Conservation (phyloP, 352 stramenopile species). For the Plasmopara halstedii region DNA sequence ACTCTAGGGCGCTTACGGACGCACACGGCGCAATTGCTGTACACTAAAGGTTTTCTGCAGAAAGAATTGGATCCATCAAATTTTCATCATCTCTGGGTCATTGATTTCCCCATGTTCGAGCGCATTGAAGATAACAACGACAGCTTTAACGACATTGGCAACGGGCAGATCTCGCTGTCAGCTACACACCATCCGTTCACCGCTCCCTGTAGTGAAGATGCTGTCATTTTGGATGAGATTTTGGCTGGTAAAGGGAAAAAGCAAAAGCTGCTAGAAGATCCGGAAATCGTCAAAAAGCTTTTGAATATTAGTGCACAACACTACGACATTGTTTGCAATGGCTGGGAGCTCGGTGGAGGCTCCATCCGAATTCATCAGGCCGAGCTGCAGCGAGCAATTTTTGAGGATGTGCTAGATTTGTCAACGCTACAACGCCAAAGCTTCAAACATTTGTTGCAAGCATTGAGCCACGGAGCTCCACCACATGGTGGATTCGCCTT, state of each 20-base stretch:
- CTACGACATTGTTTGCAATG: slow-evolving; percentile 87
- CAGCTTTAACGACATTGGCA: slow-evolving; percentile 18
- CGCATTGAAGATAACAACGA: slow-evolving; percentile 45
- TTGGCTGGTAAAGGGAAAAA: slow-evolving; percentile 16
- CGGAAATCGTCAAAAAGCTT: slow-evolving; percentile 42
- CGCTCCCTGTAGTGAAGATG: slow-evolving; percentile 43
- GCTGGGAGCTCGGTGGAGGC: slow-evolving; percentile 79
- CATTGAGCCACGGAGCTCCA: slow-evolving; percentile 66
- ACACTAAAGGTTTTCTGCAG: slow-evolving; percentile 51
- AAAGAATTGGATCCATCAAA: slow-evolving; percentile 55
- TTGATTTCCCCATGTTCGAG: slow-evolving; percentile 87
- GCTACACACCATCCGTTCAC: slow-evolving; percentile 87
- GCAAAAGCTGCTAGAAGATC: slow-evolving; percentile 42
- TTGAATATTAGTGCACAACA: slow-evolving; percentile 64
- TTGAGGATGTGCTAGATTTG: slow-evolving; percentile 71
- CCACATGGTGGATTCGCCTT: slow-evolving; percentile 82
- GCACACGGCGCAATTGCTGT: slow-evolving; percentile 49
- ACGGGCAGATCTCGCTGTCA: slow-evolving; percentile 47
- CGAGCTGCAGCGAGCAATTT: slow-evolving; percentile 64
- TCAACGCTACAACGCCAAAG: slow-evolving; percentile 56
- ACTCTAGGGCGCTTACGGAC: slow-evolving; percentile 65
- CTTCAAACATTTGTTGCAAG: slow-evolving; percentile 80
- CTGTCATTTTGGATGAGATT: slow-evolving; percentile 38
- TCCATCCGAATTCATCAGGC: slow-evolving; percentile 81
- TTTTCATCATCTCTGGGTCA: slow-evolving; percentile 78